These are phyloP conservation scores for Eucalyptus regnans DNA, from an alignment of 345 rosid genomes.

Conservation along the genomic window DNA sequence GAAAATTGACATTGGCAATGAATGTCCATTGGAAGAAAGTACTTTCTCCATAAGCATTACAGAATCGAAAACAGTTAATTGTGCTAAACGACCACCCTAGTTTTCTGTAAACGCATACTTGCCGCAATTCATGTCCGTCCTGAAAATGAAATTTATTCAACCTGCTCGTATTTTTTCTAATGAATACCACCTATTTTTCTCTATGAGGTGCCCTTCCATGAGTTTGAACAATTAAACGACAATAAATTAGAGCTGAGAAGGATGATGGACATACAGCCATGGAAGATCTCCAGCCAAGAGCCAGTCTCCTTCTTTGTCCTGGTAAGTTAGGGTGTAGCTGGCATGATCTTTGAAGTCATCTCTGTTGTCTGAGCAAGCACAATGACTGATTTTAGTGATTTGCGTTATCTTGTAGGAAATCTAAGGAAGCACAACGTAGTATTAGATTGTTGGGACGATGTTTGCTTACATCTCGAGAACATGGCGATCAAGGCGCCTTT, in stretches of 20 bases:
- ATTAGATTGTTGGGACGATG: neutral
- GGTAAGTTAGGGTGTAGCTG: conserved; percentile 33
- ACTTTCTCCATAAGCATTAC: neutral
- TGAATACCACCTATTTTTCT: neutral
- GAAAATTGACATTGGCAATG: neutral
- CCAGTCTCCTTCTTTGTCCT: conserved; percentile 58
- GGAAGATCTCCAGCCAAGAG: conserved; percentile 47
- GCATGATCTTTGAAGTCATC: conserved; percentile 4
- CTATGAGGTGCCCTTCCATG: neutral
- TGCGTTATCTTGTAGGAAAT: neutral
- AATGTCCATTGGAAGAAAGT: neutral
- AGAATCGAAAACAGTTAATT: neutral
- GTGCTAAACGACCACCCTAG: neutral
- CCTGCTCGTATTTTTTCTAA: neutral
- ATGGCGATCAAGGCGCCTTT: conserved; percentile 26
- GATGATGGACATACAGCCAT: conserved; percentile 46
- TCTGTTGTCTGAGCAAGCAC: conserved; percentile 2
- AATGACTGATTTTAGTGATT: neutral
- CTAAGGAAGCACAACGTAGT: neutral
- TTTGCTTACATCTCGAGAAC: conserved; percentile 31
- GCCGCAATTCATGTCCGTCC: neutral
- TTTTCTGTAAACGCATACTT: neutral
- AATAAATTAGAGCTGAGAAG: neutral
- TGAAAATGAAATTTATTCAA: neutral
- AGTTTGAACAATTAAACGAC: neutral